Evolutionary conservation across 2,329 filamentous ascomycete species (phyloP), one percentile per base, ranked within the genome.

Genomic region (Cladobotryum protrusum): DNA sequence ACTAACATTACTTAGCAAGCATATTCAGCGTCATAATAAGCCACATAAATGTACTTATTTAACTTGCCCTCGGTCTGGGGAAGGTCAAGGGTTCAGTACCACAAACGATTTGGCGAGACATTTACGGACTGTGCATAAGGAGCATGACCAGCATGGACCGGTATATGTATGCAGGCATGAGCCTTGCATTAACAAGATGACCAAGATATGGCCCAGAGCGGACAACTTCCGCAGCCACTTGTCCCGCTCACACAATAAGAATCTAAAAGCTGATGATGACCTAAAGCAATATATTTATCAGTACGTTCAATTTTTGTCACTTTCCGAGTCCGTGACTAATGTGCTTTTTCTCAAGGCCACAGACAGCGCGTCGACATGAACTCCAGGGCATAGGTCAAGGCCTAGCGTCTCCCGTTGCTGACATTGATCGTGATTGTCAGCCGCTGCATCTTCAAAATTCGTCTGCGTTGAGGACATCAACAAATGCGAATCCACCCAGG

Each of bases 171-270:
- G 63, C 43, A 53, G 34, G 8, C 51, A 61, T 40, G 61, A 52
- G 0, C 42, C 50, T 14, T 66, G 64, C 42, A 53, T 52, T 5
- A 51, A 53, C 6, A 64, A 59, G 37, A 47, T 46, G 13, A 52
- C 71, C 1, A 95, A 95, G 63, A 70, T 76, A 34, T 96, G 88
- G 88, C 85, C 86, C 1, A 80, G 91, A 18, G 73, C 84, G 45
- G 91, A 96, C 66, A 96, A 96, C 61, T 96, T 96, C 65, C 84
- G 84, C 53, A 82, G 85, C 34, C 91, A 96, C 62, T 75, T 95
- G 42, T 73, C 71, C 45, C 79, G 85, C 11, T 81, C 88, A 59
- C 90, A 96, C 63, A 54, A 56, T 0, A 63, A 65, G 3, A 24
- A 61, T 1, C 62, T 74, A 9, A 50, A 52, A 3, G 52, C 63